Base-by-base conservation (phyloP, 176 grass and related monocot species). In the Coix lacrymajobi region DNA sequence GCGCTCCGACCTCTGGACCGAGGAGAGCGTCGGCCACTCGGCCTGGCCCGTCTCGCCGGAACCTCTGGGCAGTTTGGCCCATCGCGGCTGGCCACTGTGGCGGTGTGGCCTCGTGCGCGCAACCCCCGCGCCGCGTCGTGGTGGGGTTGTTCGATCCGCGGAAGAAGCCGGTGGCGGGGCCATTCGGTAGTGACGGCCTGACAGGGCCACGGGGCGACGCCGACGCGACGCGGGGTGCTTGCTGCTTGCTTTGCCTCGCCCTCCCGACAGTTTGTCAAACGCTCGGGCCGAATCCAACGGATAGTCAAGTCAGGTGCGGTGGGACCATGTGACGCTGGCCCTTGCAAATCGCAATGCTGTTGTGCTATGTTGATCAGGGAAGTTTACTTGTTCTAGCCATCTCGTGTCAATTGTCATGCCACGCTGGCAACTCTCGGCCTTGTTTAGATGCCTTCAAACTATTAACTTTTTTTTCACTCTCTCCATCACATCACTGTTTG, bases 201-300 rank as follows among this genome's bases (percentile, higher is more conserved):
- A 64, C 74, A 34, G 20, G 13, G 49, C 5, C 4, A 37, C 36
- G 7, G 17, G 11, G 76, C 8, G 51, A 54, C 51, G 54, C 54
- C 54, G 54, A 57, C 51, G 51, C 49, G 49, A 51, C 46, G 46
- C 46, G 15, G 52, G 19, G 22, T 11, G 41, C 11, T 43, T 56
- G 52, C 20, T 11, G 54, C 26, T 46, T 17, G 43, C 24, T 4
- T 46, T 17, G 43, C 24, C 8, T 40, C n/a, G 34, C 36, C 44
- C 33, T 33, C 37, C 81, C 87, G 87, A 84, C 87, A 84, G 76
- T 62, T 75, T 5, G 87, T 80, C 81, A 88, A 84, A 84, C 68
- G 81, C 65, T 26, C 38, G 26, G 39, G 58, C 25, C 32, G 39
- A 62, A 81, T 69, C 25, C n/a, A 70, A 76, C 70, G 77, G 87